Evolutionary conservation across 1,284 basidiomycete species (phyloP).

Genomic region (Earliella scabrosa): DNA sequence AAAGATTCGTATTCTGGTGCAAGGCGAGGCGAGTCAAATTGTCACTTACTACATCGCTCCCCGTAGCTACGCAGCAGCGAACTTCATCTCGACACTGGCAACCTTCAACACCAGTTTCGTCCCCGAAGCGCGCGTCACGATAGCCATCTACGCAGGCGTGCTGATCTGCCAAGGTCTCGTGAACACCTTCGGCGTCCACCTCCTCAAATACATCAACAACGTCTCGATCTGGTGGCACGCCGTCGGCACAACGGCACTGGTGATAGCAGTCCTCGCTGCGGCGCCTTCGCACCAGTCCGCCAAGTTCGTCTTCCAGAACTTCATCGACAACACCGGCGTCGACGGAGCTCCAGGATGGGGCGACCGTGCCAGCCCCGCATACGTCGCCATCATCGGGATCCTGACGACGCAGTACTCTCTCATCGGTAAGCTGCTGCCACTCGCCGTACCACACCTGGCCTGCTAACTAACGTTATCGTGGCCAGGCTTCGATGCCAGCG

Average conservation of each 20-base stretch:
- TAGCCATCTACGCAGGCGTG: conserved; percentile 76
- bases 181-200: conserved; percentile 73
- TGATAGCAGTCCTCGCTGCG: conserved; percentile 68
- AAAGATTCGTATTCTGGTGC: too few species aligned
- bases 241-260: conserved; percentile 65
- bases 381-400: conserved; percentile 72
- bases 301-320: conserved; percentile 69
- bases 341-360: conserved; percentile 58
- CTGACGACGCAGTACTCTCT: conserved; percentile 75
- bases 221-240: conserved; percentile 77
- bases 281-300: conserved; percentile 72
- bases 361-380: conserved; percentile 65
- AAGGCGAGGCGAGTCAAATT: too few species aligned
- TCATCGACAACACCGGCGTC: conserved; percentile 70
- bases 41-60: too few species aligned
- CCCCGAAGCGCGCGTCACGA: conserved; percentile 59
- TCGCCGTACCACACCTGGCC: background rate
- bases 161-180: conserved; percentile 69
- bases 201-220: conserved; percentile 71
- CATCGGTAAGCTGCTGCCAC: conserved; percentile 47
- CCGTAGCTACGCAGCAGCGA: conserved; percentile 67
- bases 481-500: conserved; percentile 71
- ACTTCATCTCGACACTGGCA: conserved; percentile 66
- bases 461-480: background rate
- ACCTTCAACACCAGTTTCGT: conserved; percentile 62